Percentiles rank a stretch among this genome's conserved stretches.
Evolutionary conservation across 1,139 yeast species (phyloP).

Genomic region (Candida dubliniensis): DNA sequence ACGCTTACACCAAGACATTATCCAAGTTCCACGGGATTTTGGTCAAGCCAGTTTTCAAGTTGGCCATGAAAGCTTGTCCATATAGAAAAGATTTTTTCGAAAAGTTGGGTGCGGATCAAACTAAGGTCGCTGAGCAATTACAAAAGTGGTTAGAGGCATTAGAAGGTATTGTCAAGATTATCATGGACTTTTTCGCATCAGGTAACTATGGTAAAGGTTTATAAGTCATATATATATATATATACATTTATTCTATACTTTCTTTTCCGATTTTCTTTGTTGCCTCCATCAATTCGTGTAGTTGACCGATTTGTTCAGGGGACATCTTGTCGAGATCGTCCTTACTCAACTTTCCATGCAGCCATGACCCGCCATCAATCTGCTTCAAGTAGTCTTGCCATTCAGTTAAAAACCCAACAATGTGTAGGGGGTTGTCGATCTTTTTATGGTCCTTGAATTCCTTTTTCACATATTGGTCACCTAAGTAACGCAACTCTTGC

Average conservation of each 20-base stretch:
- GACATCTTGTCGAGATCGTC: constrained; percentile 77
- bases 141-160: constrained; percentile 74
- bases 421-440: constrained; percentile 86
- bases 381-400: constrained; percentile 89
- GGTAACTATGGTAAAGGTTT: constrained; percentile 91
- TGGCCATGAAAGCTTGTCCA: constrained; percentile 96
- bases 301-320: constrained; percentile 88
- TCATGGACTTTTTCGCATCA: constrained; percentile 70
- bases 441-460: constrained; percentile 87
- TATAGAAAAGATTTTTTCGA: constrained; percentile 83
- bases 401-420: constrained; percentile 86
- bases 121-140: constrained; percentile 64
- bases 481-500: constrained; percentile 67
- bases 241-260: constrained; percentile 1
- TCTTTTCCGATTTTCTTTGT: constrained; percentile 45
- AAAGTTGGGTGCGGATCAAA: constrained; percentile 74
- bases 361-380: constrained; percentile 79
- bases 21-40: constrained; percentile 80
- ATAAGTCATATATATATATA: too few relatives aligned
- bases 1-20: constrained; percentile 77
- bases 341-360: constrained; percentile 62
- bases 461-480: constrained; percentile 84
- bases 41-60: constrained; percentile 81
- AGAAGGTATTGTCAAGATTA: constrained; percentile 69
- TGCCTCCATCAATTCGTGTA: constrained; percentile 49